Evolutionary conservation across 768 basidiomycete species (phyloP).

Genomic region (Daedaleopsis sinensis): DNA sequence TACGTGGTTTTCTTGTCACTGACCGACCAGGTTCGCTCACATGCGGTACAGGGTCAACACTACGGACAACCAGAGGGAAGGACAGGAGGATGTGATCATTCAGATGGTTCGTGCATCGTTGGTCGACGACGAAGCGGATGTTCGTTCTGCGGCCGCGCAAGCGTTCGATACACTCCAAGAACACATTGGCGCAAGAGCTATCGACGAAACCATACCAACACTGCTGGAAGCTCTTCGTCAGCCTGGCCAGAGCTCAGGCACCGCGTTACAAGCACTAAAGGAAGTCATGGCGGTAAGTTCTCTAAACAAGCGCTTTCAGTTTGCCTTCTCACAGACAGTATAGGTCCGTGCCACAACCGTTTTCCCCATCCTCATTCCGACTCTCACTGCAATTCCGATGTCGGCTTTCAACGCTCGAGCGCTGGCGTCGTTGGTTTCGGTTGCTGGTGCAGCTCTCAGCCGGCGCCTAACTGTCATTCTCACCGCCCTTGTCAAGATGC

Average conservation of each 20-base stretch:
- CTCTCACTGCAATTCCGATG: slow-evolving; percentile 88
- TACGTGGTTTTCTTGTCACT: background rate
- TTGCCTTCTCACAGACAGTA: slow-evolving; percentile 1
- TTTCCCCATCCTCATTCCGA: slow-evolving; percentile 96
- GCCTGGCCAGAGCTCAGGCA: slow-evolving; percentile 92
- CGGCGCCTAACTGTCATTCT: slow-evolving; percentile 80
- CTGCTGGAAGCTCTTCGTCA: slow-evolving; percentile 90
- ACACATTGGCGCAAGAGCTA: slow-evolving; percentile 85
- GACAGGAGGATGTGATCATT: slow-evolving; percentile 88
- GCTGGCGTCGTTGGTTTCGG: slow-evolving; percentile 86
- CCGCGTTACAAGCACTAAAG: slow-evolving; percentile 87
- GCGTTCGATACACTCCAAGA: slow-evolving; percentile 94
- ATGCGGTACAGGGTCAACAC: slow-evolving; percentile 69
- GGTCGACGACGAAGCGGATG: slow-evolving; percentile 85
- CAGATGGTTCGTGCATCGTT: slow-evolving; percentile 80
- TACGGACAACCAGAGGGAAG: slow-evolving; percentile 81
- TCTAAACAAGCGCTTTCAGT: background rate
- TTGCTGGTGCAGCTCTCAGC: slow-evolving; percentile 90
- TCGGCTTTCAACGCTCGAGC: slow-evolving; percentile 94
- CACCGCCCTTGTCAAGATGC: slow-evolving; percentile 74
- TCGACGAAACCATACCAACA: slow-evolving; percentile 96
- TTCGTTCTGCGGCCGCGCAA: slow-evolving; percentile 87
- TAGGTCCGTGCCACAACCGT: slow-evolving; percentile 93
- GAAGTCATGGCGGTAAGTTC: slow-evolving; percentile 90
- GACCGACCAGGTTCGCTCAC: slow-evolving; percentile 7